Evolutionary conservation across 106 monocot genomes (phyloP).

Genomic region (Phalaenopsis equestris): DNA sequence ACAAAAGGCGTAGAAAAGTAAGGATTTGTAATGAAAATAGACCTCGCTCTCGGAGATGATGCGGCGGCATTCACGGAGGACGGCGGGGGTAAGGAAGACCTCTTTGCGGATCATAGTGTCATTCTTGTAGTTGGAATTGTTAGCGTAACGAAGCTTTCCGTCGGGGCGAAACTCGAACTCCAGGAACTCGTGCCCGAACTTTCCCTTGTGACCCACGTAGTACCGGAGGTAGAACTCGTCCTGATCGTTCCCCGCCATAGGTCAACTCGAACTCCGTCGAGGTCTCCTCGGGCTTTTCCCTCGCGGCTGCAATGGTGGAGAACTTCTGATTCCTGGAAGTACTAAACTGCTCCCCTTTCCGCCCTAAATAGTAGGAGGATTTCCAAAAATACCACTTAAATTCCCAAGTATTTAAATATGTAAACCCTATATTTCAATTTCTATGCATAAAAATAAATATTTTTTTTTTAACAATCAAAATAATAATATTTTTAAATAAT

Average conservation of each 20-base stretch:
- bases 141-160: conserved; percentile 93
- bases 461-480: too few species aligned
- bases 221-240: conserved; percentile 97
- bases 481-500: too few species aligned
- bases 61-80: conserved; percentile 87
- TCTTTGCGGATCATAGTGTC: conserved; percentile 99
- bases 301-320: neutral
- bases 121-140: conserved; percentile 99
- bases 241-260: conserved; percentile 24
- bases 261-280: neutral
- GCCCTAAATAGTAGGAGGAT: too few species aligned
- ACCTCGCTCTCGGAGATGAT: conserved; percentile 91
- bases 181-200: conserved; percentile 97
- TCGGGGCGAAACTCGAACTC: conserved; percentile 99
- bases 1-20: neutral
- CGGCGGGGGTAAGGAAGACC: conserved; percentile 84
- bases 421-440: too few species aligned
- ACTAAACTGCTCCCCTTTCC: too few species aligned
- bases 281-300: neutral
- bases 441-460: too few species aligned
- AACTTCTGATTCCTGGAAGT: too few species aligned
- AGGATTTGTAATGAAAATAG: neutral
- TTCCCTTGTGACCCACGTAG: conserved; percentile 97
- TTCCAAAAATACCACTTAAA: too few species aligned
- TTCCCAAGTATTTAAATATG: too few species aligned